Conservation (phyloP, 1,284 basidiomycete species). For the Cryptococcus sp. region DNA sequence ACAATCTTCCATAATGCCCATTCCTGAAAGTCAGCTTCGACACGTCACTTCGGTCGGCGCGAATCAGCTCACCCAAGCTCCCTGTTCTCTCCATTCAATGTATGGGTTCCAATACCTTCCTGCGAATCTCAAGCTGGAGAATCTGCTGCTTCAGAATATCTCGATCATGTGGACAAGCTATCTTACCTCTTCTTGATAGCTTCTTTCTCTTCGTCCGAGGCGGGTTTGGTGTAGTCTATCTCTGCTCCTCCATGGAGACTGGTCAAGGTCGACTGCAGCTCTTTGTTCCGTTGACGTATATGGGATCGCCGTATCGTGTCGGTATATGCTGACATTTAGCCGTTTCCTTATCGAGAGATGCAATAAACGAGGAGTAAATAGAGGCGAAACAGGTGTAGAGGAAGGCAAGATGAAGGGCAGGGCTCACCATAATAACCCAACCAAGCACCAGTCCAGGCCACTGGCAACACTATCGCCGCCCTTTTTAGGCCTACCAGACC, state of each 20-base stretch:
- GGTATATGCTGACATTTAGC: slow-evolving; percentile 35
- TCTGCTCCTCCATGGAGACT: slow-evolving; percentile 16
- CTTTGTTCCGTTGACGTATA: slow-evolving; percentile 29
- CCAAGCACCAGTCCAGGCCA: slow-evolving; percentile 42
- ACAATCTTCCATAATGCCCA: slow-evolving; percentile 45
- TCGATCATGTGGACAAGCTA: neutral
- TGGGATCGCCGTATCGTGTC: slow-evolving; percentile 39
- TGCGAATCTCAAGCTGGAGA: slow-evolving; percentile 35
- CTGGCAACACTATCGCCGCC: slow-evolving; percentile 33
- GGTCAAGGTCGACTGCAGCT: slow-evolving; percentile 18
- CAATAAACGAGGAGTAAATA: neutral
- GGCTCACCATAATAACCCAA: slow-evolving; percentile 40
- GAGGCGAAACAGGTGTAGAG: too few species aligned
- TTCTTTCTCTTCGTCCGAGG: slow-evolving; percentile 41
- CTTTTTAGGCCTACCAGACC: slow-evolving; percentile 20
- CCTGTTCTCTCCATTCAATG: slow-evolving; percentile 52
- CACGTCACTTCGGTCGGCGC: neutral
- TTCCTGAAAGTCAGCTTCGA: slow-evolving; percentile 23
- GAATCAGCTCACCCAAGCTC: slow-evolving; percentile 43
- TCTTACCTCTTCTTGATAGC: slow-evolving; percentile 43
- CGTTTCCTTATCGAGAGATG: neutral
- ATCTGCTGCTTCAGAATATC: slow-evolving; percentile 17
- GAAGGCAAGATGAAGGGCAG: too few species aligned
- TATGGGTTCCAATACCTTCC: slow-evolving; percentile 48
- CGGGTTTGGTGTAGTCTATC: slow-evolving; percentile 20